A percentile compares a stretch with the other conserved stretches of the same genome.
phyloP scores from a whole-genome alignment of 768 basidiomycete species.

The Auricularia sp. region DNA sequence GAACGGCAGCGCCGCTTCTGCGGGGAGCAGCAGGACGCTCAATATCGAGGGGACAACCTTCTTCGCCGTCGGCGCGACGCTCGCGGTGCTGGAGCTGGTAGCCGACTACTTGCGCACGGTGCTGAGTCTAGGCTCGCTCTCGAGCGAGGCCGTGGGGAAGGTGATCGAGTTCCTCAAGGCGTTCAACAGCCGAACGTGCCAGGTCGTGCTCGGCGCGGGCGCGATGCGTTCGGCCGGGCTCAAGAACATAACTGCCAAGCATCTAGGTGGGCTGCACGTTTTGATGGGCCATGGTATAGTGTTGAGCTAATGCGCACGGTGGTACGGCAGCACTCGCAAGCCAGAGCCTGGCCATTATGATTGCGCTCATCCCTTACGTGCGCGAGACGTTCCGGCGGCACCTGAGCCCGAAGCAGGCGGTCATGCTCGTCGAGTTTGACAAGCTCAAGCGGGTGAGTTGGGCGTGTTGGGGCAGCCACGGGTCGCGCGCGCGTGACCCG shows the following conservation, averaged over 20 bases:
- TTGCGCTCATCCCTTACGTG: constrained; percentile 89
- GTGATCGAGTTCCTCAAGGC: constrained; percentile 94
- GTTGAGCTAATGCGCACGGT: not conserved
- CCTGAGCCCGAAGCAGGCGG: constrained; percentile 87
- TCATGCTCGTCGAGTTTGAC: constrained; percentile 96
- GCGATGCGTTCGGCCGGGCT: constrained; percentile 98
- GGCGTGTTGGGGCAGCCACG: too few relatives aligned
- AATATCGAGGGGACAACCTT: constrained; percentile 71
- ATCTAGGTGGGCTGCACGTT: constrained; percentile 50
- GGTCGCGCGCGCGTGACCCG: not conserved
- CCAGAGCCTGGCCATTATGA: constrained; percentile 89
- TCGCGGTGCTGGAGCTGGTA: constrained; percentile 59
- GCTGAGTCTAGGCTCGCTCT: constrained; percentile 77
- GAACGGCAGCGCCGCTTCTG: constrained; percentile 41
- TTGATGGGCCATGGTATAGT: not conserved
- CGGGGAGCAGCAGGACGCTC: constrained; percentile 28
- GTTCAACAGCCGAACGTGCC: constrained; percentile 96
- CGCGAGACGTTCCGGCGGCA: constrained; percentile 92
- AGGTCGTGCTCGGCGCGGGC: constrained; percentile 94
- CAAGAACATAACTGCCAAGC: constrained; percentile 97
- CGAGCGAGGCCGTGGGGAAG: constrained; percentile 90
- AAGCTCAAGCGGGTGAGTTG: constrained; percentile 82
- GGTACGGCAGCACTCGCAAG: constrained; percentile 70
- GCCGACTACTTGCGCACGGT: constrained; percentile 82
- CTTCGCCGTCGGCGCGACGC: constrained; percentile 78